These are phyloP conservation scores for Zygoascus hellenicus DNA, from an alignment of 1,139 yeast species.

Conservation along the genomic window DNA sequence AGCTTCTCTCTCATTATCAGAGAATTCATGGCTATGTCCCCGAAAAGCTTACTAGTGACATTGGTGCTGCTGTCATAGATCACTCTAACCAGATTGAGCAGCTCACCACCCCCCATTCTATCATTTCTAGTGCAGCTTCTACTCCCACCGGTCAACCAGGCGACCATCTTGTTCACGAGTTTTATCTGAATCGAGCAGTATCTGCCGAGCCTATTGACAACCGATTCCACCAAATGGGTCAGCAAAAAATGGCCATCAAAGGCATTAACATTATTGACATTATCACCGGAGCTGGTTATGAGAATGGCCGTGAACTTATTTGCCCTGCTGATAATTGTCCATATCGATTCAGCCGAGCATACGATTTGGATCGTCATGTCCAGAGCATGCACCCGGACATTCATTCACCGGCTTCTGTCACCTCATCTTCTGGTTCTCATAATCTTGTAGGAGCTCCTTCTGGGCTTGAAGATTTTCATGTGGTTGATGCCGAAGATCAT, in stretches of 20 bases:
- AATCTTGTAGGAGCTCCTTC: neutral
- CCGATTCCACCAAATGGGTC: neutral
- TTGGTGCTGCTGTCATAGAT: slow-evolving; percentile 3
- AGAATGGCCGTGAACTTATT: slow-evolving; percentile 26
- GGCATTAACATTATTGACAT: slow-evolving; percentile 27
- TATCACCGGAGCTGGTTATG: slow-evolving; percentile 37
- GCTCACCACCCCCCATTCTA: slow-evolving; percentile 1
- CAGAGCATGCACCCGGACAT: slow-evolving; percentile 24
- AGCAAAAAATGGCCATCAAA: neutral
- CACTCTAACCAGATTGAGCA: slow-evolving; percentile 5
- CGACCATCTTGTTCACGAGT: neutral
- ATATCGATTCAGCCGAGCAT: slow-evolving; percentile 35
- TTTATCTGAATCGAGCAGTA: slow-evolving; percentile 1
- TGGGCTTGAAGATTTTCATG: slow-evolving; percentile 4
- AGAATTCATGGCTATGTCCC: slow-evolving; percentile 34
- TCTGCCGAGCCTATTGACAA: slow-evolving; percentile 7
- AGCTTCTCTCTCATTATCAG: slow-evolving; percentile 41
- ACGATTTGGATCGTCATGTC: slow-evolving; percentile 38
- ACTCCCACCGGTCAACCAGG: slow-evolving; percentile 4
- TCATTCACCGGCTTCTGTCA: neutral
- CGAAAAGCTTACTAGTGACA: slow-evolving; percentile 15
- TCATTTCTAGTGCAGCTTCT: slow-evolving; percentile 11
- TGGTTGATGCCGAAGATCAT: slow-evolving; percentile 3
- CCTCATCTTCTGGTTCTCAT: neutral
- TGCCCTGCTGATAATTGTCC: slow-evolving; percentile 34